Conservation (phyloP, 2,329 filamentous ascomycete genomes). For the Alternaria alternata region DNA sequence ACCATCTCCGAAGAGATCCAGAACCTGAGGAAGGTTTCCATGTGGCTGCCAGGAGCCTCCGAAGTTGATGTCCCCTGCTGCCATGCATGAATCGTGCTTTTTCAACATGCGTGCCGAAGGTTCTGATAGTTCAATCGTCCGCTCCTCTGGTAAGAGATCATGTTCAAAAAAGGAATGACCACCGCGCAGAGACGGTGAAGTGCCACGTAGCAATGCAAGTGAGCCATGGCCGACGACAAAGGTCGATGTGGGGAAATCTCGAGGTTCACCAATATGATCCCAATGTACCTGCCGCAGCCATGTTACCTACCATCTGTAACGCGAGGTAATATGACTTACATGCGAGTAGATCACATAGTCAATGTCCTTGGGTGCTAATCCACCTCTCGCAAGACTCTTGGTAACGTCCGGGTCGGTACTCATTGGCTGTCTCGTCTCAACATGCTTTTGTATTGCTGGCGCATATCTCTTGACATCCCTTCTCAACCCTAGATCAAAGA, state of each 20-base stretch:
- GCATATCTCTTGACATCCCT: conserved; percentile 57
- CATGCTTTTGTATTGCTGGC: conserved; percentile 56
- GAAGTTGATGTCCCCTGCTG: conserved; percentile 20
- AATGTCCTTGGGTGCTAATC: conserved; percentile 49
- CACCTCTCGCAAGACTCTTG: conserved; percentile 48
- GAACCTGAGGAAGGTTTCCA: conserved; percentile 53
- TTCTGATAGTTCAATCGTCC: conserved; percentile 55
- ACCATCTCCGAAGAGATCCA: conserved; percentile 61
- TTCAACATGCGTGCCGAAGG: conserved; percentile 30
- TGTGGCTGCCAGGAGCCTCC: conserved; percentile 54
- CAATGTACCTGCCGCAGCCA: conserved; percentile 48
- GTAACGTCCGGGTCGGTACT: conserved; percentile 52
- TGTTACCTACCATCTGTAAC: not conserved
- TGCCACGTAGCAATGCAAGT: conserved; percentile 31
- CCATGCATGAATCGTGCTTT: not conserved
- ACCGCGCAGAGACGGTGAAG: conserved; percentile 31
- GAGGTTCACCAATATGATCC: conserved; percentile 54
- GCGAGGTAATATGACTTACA: conserved; percentile 34
- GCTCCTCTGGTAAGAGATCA: conserved; percentile 53
- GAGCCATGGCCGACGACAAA: conserved; percentile 53
- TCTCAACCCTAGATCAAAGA: conserved; percentile 65
- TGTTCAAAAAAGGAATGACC: conserved; percentile 54
- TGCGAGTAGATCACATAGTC: conserved; percentile 55
- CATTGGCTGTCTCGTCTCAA: conserved; percentile 56
- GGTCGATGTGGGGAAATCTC: conserved; percentile 47